Percentiles rank a stretch among this genome's conserved stretches.
phyloP scores from a whole-genome alignment of 1,284 basidiomycete species.

The Afroboletus lepidellus region DNA sequence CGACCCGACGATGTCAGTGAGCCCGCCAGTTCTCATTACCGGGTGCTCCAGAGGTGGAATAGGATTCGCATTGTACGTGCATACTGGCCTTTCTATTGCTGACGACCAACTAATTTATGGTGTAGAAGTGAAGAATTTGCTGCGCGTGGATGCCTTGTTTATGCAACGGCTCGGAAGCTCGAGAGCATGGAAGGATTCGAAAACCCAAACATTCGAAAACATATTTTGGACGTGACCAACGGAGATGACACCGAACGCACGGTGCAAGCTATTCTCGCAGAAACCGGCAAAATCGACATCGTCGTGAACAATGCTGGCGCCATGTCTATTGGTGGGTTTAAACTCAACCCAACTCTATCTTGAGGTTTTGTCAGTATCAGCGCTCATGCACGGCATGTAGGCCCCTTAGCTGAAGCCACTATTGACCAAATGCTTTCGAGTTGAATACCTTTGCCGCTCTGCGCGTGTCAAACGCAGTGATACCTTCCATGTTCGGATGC shows the following conservation, averaged over 20 bases:
- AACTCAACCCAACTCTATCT: not conserved
- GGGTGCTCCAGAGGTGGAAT: slow-evolving; percentile 72
- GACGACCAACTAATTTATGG: not conserved
- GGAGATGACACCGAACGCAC: slow-evolving; percentile 47
- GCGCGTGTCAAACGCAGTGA: slow-evolving; percentile 59
- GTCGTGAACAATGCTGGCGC: slow-evolving; percentile 68
- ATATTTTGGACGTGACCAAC: slow-evolving; percentile 53
- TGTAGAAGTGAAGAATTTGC: slow-evolving; percentile 61
- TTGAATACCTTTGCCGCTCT: slow-evolving; percentile 64
- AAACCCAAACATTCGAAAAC: slow-evolving; percentile 40
- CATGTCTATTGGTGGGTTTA: slow-evolving; percentile 38
- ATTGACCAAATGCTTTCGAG: slow-evolving; percentile 56
- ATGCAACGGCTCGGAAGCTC: slow-evolving; percentile 60
- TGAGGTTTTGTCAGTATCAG: not conserved
- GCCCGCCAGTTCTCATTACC: slow-evolving; percentile 66
- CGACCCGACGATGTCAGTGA: too few species aligned
- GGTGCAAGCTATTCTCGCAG: slow-evolving; percentile 43
- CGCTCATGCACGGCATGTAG: too few species aligned
- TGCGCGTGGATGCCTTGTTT: slow-evolving; percentile 55
- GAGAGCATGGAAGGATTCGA: slow-evolving; percentile 52
- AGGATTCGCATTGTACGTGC: slow-evolving; percentile 58
- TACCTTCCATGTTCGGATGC: slow-evolving; percentile 68
- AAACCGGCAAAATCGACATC: slow-evolving; percentile 57
- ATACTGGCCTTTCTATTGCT: too few species aligned
- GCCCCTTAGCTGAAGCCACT: slow-evolving; percentile 60